Base-by-base conservation (phyloP, 2,329 filamentous ascomycete genomes). In the Chrysosporium queenslandicum region DNA sequence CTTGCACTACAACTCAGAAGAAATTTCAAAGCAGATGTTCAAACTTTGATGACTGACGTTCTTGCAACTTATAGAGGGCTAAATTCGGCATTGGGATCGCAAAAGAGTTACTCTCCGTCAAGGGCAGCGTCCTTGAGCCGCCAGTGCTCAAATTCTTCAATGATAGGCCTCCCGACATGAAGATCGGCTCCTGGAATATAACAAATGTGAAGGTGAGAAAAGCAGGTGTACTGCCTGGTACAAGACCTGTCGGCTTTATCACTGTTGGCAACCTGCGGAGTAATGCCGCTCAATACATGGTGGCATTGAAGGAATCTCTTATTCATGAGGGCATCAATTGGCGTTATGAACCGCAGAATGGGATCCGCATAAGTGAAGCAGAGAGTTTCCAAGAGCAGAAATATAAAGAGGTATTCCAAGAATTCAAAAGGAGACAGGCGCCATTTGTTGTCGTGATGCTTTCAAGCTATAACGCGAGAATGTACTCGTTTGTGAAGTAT, bases 401-500 rank as follows among this genome's bases (percentile, higher is more conserved):
- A 5, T 36, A 50, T 20, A 27, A 41, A 5, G 16, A 52, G 1
- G 36, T 32, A 3, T 52, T 58, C 16, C 23, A 25, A 16, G 9
- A 25, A 8, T 49, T 59, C 36, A 34, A 53, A n/a, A 23, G 25
- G 2, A 2, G 18, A 2, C 18, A 18, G 4, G n/a, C 53, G 14
- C 41, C 23, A 9, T 53, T 59, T 23, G 36, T 58, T 7, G 37
- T 61, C 16, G 56, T 59, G 12, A 42, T 60, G 32, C 49, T 61
- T 5, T 56, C 59, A 9, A 21, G 9, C 4, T 53, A 54, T 4
- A 46, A 56, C 23, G 40, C 56, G 21, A 32, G 53, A n/a, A 46
- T 56, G 11, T 63, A 61, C 47, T 54, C 54, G 8, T 39, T 34
- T 3, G 46, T 63, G 45, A 63, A 63, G 46, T 56, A 43, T 16